A percentile compares a stretch with the other conserved stretches of the same genome.
Evolutionary conservation across 768 basidiomycete genomes (phyloP).

Genomic region (Tephrocybe rancida): DNA sequence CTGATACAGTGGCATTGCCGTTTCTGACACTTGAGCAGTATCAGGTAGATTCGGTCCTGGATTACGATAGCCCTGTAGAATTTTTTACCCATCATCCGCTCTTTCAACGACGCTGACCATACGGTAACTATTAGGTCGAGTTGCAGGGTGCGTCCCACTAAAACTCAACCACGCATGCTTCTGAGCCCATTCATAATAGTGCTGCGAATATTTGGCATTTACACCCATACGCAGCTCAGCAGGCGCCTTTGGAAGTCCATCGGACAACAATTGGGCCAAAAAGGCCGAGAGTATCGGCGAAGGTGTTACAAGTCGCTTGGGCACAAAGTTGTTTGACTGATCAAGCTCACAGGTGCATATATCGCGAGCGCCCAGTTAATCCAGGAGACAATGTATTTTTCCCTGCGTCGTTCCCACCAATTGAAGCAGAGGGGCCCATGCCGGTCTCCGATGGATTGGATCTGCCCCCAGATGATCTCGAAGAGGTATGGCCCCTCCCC

Average conservation of each 20-base stretch:
- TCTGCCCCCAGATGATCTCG: slow-evolving; percentile 45
- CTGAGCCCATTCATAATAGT: not conserved
- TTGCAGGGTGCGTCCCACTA: slow-evolving; percentile 8
- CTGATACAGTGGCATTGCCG: not conserved
- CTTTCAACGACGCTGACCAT: not conserved
- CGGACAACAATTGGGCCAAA: slow-evolving; percentile 36
- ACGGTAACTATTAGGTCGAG: slow-evolving; percentile 4
- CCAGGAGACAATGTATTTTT: slow-evolving; percentile 43
- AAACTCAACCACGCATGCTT: not conserved
- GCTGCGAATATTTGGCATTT: slow-evolving; percentile 18
- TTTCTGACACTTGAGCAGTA: slow-evolving; percentile 7
- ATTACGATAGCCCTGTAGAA: slow-evolving; percentile 12
- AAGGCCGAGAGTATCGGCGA: slow-evolving; percentile 51
- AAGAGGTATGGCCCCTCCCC: slow-evolving; percentile 39
- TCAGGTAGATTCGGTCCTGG: slow-evolving; percentile 17
- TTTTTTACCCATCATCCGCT: not conserved
- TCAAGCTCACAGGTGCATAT: slow-evolving; percentile 41
- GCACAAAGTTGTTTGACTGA: not conserved
- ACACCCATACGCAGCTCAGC: slow-evolving; percentile 41
- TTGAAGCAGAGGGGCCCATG: slow-evolving; percentile 21
- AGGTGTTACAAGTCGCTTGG: slow-evolving; percentile 37
- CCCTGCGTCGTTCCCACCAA: slow-evolving; percentile 54
- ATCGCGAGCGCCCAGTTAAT: slow-evolving; percentile 35
- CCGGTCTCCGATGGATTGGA: slow-evolving; percentile 26
- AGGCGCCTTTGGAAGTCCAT: slow-evolving; percentile 40